Base-by-base conservation (phyloP, 2,329 filamentous ascomycete species). In the Fusarium nematophilum region DNA sequence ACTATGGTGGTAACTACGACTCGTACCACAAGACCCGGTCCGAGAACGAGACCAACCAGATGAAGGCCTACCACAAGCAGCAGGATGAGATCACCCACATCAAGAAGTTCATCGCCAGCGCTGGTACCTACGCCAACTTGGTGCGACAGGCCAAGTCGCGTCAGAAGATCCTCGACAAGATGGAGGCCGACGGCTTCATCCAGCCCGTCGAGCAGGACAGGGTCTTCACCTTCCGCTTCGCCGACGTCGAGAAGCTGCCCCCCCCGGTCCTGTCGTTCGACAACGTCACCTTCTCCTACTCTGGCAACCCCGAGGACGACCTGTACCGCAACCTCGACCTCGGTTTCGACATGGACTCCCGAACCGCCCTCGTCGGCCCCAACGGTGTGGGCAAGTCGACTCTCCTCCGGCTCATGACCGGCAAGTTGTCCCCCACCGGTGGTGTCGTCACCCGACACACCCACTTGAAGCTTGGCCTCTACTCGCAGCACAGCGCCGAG, bases 1-100 rank as follows among this genome's bases (percentile, higher is more conserved):
- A 99, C 90, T 99, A 97, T 75, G 96, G 95, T 86, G 95, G 96
- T 87, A 98, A 99, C 87, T 99, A 98, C 87, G 95, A 99, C 79
- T 93, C 93, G 37, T 94, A 99, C 84, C 82, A 88, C 80, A 99
- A 98, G 91, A 98, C 94, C 46, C 88, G 94, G 61, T 81, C 86
- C 50, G 95, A 99, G 80, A 90, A 97, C 79, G 95, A 99, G 81
- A 89, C 89, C 78, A 99, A 99, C 83, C 95, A 99, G 84, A 92
- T 91, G 87, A 99, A 98, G 86, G 95, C 95, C 63, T 99, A 99
- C 83, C 85, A 91, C 78, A 99, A 99, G 86, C 95, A 99, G 78
- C 95, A 99, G 77, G 95, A 99, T 62, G 95, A 99, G 83, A 99
- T 99, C 77, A 86, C 88, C 69, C 96, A 99, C 84, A 99, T 99